Base-by-base conservation (phyloP, 768 basidiomycete genomes). In the Scleroderma bovista region DNA sequence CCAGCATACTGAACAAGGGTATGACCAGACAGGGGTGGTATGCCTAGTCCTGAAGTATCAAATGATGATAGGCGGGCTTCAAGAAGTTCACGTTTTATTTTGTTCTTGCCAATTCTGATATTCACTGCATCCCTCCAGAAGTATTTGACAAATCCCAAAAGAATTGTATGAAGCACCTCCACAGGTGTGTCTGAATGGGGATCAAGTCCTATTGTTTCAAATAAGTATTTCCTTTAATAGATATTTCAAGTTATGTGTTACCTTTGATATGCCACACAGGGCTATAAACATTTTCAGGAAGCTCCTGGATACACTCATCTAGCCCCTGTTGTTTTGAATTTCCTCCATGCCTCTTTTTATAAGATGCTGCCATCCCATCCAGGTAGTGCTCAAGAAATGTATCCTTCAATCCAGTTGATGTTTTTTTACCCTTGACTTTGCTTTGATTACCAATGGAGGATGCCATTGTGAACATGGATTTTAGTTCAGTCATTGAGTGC, bases 81-180 rank as follows among this genome's bases (percentile, higher is more conserved):
- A 19, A 55, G 51, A 3, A 48, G 37, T n/a, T 38, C 44, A 24
- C 6, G n/a, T 15, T 52, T 48, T 24, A 42, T 29, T 17, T 48
- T 48, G 23, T 48, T 42, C 16, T 47, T 48, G 16, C 37, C 37
- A 44, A 42, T 10, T 32, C 44, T 8, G 29, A 43, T 7, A 56
- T 50, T 5, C 37, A 38, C 37, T 3, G 34, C 47, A 42, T 61
- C 54, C 2, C 54, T 24, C 60, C 60, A 62, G 19, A 54, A 50
- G 36, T 61, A 63, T 39, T 63, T 63, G 38, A 63, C 50, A 32
- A 60, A 46, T 23, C 54, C 57, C 3, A 63, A 54, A 1, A 63
- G 56, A 31, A 63, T 37, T 1, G 53, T 53, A 46, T 63, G 60
- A 1, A 63, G 50, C 3, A 63, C 56, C 45, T 63, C 58, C 15